phyloP scores from a whole-genome alignment of 768 basidiomycete genomes.

The Lentinula boryana region DNA sequence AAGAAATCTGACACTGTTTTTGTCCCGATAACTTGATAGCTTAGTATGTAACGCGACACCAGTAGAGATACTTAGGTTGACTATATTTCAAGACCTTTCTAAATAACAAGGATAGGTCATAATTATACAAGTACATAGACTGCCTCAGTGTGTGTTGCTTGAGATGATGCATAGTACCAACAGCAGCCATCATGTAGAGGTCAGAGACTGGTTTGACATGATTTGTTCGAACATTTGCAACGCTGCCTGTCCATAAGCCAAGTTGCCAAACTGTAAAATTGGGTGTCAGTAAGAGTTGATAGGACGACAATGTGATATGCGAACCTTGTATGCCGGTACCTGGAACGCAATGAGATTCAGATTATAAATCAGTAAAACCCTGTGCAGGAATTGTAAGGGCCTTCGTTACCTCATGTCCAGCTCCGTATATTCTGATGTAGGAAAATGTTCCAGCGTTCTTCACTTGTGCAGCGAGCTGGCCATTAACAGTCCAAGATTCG shows the following conservation, averaged over 20 bases:
- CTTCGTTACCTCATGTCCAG: constrained; percentile 17
- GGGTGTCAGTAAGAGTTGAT: too few relatives aligned
- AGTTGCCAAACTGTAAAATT: too few relatives aligned
- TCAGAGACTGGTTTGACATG: constrained; percentile 14
- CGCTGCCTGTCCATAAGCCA: not conserved
- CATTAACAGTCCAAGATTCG: constrained; percentile 29
- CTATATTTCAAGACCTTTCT: too few relatives aligned
- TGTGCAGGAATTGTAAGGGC: not conserved
- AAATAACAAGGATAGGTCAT: too few relatives aligned
- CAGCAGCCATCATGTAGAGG: constrained; percentile 6
- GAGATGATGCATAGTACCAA: not conserved
- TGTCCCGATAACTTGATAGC: too few relatives aligned
- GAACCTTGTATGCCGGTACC: constrained; percentile 21
- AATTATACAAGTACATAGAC: too few relatives aligned
- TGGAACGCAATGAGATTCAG: not conserved
- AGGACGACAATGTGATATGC: not conserved
- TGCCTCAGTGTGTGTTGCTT: too few relatives aligned
- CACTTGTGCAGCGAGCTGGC: constrained; percentile 29
- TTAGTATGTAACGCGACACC: too few relatives aligned
- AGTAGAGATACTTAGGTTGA: too few relatives aligned
- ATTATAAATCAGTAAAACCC: not conserved
- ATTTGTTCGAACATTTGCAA: constrained; percentile 17
- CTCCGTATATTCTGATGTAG: constrained; percentile 13
- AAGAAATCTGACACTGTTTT: not conserved
- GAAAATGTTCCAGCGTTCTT: constrained; percentile 43